A percentile compares a stretch with the other conserved stretches of the same genome.
Conservation (phyloP, 1,284 basidiomycete genomes). For the Apiotrichum brassicae region DNA sequence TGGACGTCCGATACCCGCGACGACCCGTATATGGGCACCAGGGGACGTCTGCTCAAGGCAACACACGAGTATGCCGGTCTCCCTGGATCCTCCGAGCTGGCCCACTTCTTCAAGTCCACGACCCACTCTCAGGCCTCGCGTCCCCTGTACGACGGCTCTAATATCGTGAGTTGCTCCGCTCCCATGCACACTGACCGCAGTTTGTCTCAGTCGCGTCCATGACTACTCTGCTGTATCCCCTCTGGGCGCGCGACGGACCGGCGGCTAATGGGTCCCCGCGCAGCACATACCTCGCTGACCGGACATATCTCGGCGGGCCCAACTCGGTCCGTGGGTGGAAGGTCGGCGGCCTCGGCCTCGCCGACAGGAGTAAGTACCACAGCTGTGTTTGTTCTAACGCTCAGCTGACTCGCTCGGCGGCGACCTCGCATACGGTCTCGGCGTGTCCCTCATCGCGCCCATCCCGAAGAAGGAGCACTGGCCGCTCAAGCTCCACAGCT, state of each 20-base stretch:
- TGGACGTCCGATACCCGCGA: constrained; percentile 75
- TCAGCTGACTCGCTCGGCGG: constrained; percentile 73
- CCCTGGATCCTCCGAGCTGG: constrained; percentile 57
- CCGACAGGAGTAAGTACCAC: constrained; percentile 60
- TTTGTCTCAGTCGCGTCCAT: constrained; percentile 43
- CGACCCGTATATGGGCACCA: constrained; percentile 59
- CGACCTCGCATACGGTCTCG: constrained; percentile 77
- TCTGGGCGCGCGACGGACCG: constrained; percentile 17
- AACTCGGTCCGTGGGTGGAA: constrained; percentile 82
- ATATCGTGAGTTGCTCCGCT: constrained; percentile 37
- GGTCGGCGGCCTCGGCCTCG: constrained; percentile 74
- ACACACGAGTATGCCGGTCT: constrained; percentile 72
- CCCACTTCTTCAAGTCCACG: constrained; percentile 65
- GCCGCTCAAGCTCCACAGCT: constrained; percentile 81
- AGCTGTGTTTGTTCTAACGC: neutral
- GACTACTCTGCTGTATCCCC: constrained; percentile 41
- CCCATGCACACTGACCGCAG: constrained; percentile 11
- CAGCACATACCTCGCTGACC: constrained; percentile 61
- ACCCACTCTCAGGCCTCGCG: constrained; percentile 62
- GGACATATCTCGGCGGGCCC: constrained; percentile 90
- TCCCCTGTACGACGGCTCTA: constrained; percentile 48
- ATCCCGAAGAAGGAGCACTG: constrained; percentile 72
- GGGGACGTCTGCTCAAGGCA: constrained; percentile 59
- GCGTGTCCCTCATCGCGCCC: constrained; percentile 71
- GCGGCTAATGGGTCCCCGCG: constrained; percentile 6